These are phyloP conservation scores for Aspergillus sergii DNA, from an alignment of 2,329 filamentous ascomycete genomes.

Conservation along the genomic window DNA sequence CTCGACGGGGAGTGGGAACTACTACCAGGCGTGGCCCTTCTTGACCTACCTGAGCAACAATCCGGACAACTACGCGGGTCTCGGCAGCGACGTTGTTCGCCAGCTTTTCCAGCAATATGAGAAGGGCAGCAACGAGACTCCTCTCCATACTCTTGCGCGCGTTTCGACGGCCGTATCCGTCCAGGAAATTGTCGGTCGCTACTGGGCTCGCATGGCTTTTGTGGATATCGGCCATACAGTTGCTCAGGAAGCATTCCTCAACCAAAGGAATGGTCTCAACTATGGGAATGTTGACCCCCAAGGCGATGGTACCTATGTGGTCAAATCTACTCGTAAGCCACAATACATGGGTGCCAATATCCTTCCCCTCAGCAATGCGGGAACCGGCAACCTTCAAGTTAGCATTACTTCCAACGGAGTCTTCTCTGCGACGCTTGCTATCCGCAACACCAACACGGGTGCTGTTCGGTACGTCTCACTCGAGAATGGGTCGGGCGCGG, in stretches of 20 bases:
- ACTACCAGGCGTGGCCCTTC: conserved; percentile 17
- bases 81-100: conserved; percentile 6
- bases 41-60: conserved; percentile 15
- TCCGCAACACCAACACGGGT: conserved; percentile 2
- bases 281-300: conserved; percentile 10
- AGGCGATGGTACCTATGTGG: conserved; percentile 3
- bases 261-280: conserved; percentile 2
- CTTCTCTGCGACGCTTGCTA: conserved; percentile 11
- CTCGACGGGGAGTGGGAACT: conserved; percentile 3
- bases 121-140: conserved; percentile 15
- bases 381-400: neutral
- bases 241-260: conserved; percentile 11
- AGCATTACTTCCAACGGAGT: neutral
- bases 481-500: conserved; percentile 6
- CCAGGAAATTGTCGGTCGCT: conserved; percentile 10
- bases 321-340: conserved; percentile 7
- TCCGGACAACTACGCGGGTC: conserved; percentile 13
- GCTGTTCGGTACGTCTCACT: conserved; percentile 11
- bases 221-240: conserved; percentile 10
- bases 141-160: conserved; percentile 13
- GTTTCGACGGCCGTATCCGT: neutral
- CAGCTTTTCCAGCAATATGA: conserved; percentile 10
- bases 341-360: conserved; percentile 18
- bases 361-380: conserved; percentile 2
- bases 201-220: conserved; percentile 18